Conservation (phyloP, 441 rosid genomes). For the Populus hybrid region DNA sequence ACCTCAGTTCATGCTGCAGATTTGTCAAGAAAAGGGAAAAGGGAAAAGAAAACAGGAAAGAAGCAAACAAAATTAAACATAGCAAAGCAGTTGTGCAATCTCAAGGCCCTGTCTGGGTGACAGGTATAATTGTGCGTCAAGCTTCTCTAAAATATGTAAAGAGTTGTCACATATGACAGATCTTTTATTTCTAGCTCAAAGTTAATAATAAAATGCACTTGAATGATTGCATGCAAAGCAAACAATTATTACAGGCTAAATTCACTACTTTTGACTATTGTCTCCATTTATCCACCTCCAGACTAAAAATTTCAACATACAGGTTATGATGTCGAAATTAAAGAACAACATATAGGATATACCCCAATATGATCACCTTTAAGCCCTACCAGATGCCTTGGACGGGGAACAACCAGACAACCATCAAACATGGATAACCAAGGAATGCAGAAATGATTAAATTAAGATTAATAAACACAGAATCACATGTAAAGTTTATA, state of each 20-base stretch:
- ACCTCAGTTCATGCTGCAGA: not conserved
- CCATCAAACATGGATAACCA: not conserved
- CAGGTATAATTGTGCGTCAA: not conserved
- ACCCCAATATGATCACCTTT: not conserved
- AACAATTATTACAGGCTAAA: not conserved
- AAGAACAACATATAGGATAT: not conserved
- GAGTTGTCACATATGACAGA: not conserved
- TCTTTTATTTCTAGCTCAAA: not conserved
- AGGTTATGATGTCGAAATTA: not conserved
- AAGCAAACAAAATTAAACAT: not conserved
- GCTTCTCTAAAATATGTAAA: not conserved
- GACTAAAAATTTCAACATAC: not conserved
- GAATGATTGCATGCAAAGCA: not conserved
- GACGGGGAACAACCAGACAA: not conserved
- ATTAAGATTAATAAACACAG: not conserved
- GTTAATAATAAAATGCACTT: not conserved
- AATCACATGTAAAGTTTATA: not conserved
- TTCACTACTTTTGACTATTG: not conserved
- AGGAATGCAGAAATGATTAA: not conserved
- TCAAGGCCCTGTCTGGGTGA: not conserved
- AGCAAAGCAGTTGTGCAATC: not conserved
- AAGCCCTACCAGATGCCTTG: not conserved
- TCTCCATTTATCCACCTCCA: not conserved
- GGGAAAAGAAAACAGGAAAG: not conserved
- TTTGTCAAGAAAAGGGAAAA: not conserved